Base-by-base conservation (phyloP, 78 protist genomes). In the Tieghemostelium lacteum region DNA sequence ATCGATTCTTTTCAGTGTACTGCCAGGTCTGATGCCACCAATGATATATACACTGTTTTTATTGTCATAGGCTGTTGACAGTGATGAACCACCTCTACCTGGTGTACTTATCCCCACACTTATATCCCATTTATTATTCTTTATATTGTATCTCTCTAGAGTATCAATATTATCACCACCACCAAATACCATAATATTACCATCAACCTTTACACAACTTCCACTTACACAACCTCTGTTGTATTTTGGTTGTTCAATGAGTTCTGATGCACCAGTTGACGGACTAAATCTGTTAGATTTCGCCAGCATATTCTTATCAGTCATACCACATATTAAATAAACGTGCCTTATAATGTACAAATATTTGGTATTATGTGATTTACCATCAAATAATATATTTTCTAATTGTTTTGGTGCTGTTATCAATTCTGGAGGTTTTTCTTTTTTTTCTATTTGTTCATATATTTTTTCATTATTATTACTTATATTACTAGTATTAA, bases 21-120 rank as follows among this genome's bases (percentile, higher is more conserved):
- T 26, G 64, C 52, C 64, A 5, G 42, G 42, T 39, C 64, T 67
- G 4, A 76, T 66, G 34, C 87, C 87, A 16, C 87, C 87, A 31
- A 76, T 55, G 1, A 76, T 24, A 24, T 76, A 76, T 28, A 76
- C 64, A 16, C 57, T 31, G 24, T 58, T 60, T 37, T 50, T 31
- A 2, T 50, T 22, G 28, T 76, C 87, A 34, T 31, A 64, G 0
- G 73, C 34, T 22, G 69, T 40, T 0, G 74, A 67, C 39, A 76
- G 22, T 1, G 52, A 64, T 3, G 73, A 61, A 50, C 87, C 87
- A 50, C 74, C 75, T 16, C 58, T 40, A 33, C 22, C 49, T 52
- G 60, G 75, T 16, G 64, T 76, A 34, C 34, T 76, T 3, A 55
- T 74, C 1, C 55, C 62, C n/a, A n/a, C n/a, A n/a, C n/a, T n/a